A percentile compares a stretch with the other conserved stretches of the same genome.
phyloP scores from a whole-genome alignment of 2,329 filamentous ascomycete species.

The Fusarium sarcochroum region DNA sequence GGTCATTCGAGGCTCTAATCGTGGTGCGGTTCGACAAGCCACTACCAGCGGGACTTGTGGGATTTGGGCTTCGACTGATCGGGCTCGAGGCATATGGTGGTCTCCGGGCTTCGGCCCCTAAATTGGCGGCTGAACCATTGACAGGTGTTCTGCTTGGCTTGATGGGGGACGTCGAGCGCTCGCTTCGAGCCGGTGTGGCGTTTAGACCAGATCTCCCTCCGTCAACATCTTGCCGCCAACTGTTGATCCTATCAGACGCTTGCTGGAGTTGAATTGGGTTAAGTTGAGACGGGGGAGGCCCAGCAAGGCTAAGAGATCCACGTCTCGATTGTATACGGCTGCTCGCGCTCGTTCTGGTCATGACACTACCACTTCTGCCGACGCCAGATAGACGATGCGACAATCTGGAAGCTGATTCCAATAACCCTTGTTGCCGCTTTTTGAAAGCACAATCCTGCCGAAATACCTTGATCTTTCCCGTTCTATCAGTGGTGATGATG shows the following conservation, averaged over 20 bases:
- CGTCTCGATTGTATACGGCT: slow-evolving; percentile 65
- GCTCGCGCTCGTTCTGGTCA: slow-evolving; percentile 66
- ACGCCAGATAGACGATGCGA: slow-evolving; percentile 77
- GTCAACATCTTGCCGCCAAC: slow-evolving; percentile 82
- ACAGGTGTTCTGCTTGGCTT: slow-evolving; percentile 58
- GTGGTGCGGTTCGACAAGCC: slow-evolving; percentile 47
- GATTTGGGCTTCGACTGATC: slow-evolving; percentile 39
- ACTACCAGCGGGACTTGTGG: slow-evolving; percentile 58
- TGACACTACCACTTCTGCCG: slow-evolving; percentile 69
- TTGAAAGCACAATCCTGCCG: slow-evolving; percentile 90
- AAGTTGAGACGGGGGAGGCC: slow-evolving; percentile 47
- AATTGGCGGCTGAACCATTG: slow-evolving; percentile 55
- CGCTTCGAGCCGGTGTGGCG: slow-evolving; percentile 60
- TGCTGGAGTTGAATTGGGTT: slow-evolving; percentile 51
- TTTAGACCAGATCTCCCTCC: slow-evolving; percentile 57
- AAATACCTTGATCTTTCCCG: slow-evolving; percentile 92
- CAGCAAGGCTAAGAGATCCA: slow-evolving; percentile 64
- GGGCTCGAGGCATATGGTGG: slow-evolving; percentile 57
- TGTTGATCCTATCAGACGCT: slow-evolving; percentile 82
- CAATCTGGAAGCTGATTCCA: slow-evolving; percentile 83
- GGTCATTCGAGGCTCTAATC: slow-evolving; percentile 46
- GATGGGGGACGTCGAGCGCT: slow-evolving; percentile 69
- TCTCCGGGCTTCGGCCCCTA: slow-evolving; percentile 63
- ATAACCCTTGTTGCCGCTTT: slow-evolving; percentile 82
- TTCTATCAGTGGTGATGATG: slow-evolving; percentile 90